A percentile compares a stretch with the other conserved stretches of the same genome.
These are phyloP conservation scores for Pichia norvegensis DNA, from an alignment of 1,139 yeast genomes.

Conservation along the genomic window DNA sequence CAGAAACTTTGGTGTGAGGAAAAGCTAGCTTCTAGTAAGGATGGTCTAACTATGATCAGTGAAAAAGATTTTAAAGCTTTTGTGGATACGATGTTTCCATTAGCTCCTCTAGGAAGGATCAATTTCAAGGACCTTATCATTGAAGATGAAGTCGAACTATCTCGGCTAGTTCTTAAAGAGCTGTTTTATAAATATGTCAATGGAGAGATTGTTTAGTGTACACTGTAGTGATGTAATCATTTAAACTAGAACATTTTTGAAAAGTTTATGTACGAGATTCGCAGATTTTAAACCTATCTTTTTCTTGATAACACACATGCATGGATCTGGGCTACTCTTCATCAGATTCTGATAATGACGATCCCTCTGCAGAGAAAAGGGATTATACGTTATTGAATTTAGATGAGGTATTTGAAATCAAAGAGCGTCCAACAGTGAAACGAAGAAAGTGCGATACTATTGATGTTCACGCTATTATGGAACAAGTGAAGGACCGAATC, in stretches of 20 bases:
- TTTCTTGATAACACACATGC: neutral
- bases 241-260: no score
- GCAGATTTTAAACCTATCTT: neutral
- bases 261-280: neutral
- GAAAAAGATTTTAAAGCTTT: neutral
- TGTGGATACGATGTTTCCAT: neutral
- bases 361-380: neutral
- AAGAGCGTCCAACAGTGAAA: neutral
- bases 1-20: neutral
- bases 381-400: neutral
- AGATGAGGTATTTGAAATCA: neutral
- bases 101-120: neutral
- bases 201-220: neutral
- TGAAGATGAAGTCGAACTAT: neutral
- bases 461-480: neutral
- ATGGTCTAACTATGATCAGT: neutral
- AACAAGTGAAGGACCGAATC: neutral
- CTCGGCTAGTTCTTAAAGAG: neutral
- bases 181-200: neutral
- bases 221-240: neutral
- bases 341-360: conserved; percentile 4
- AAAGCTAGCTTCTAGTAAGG: neutral
- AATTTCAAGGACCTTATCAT: neutral
- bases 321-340: conserved; percentile 11
- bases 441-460: neutral